These are phyloP conservation scores for Cubamyces lactineus DNA, from an alignment of 768 basidiomycete species.

Conservation along the genomic window DNA sequence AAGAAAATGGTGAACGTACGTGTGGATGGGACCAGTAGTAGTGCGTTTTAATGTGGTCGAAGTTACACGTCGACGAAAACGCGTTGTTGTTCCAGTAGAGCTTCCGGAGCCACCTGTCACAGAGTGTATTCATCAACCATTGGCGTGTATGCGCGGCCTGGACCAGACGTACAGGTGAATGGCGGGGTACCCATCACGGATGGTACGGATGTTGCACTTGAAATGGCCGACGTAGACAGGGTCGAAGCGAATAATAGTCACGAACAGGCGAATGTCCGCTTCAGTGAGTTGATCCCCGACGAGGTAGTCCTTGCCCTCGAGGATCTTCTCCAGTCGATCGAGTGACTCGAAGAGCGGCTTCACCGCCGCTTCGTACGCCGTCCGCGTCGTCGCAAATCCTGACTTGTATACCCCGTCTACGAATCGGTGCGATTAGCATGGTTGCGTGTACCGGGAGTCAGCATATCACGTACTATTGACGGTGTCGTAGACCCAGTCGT, in stretches of 20 bases:
- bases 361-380: slow-evolving; percentile 82
- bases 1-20: slow-evolving; percentile 33
- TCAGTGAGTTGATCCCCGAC: slow-evolving; percentile 85
- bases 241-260: slow-evolving; percentile 93
- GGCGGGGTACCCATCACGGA: slow-evolving; percentile 86
- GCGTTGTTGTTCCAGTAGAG: slow-evolving; percentile 91
- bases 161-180: slow-evolving; percentile 58
- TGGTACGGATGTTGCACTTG: slow-evolving; percentile 88
- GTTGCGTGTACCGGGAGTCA: background rate
- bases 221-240: slow-evolving; percentile 91
- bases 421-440: background rate
- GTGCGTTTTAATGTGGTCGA: slow-evolving; percentile 83
- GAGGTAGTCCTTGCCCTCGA: slow-evolving; percentile 81
- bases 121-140: too few relatives aligned
- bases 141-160: background rate
- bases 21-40: slow-evolving; percentile 67
- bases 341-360: slow-evolving; percentile 74
- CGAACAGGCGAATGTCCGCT: slow-evolving; percentile 84
- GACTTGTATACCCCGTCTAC: slow-evolving; percentile 85
- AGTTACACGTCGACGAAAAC: slow-evolving; percentile 87
- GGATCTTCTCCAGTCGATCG: slow-evolving; percentile 77
- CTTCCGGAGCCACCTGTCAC: slow-evolving; percentile 72
- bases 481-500: slow-evolving; percentile 83
- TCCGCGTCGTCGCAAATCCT: slow-evolving; percentile 83
- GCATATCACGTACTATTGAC: slow-evolving; percentile 70